Evolutionary conservation across 495 filamentous ascomycete species (phyloP).

Genomic region (Aspergillus haitiensis): DNA sequence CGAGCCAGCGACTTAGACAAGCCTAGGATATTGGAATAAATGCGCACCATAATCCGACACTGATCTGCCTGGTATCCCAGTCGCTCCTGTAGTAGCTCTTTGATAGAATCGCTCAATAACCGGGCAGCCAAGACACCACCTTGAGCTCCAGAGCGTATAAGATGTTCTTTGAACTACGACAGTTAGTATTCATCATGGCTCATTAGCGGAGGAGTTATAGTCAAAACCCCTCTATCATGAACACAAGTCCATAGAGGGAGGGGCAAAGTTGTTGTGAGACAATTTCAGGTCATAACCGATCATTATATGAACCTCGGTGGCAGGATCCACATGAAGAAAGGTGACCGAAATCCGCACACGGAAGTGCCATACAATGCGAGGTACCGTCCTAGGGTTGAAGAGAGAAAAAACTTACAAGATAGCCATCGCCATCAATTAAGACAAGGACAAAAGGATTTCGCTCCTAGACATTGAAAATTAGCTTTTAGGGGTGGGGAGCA

Average conservation of each 20-base stretch:
- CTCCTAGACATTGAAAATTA: conserved; percentile 31
- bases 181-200: neutral
- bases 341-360: too few relatives aligned
- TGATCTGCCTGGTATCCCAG: conserved; percentile 50
- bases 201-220: too few relatives aligned
- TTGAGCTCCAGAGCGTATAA: conserved; percentile 51
- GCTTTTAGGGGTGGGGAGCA: neutral
- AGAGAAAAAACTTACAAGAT: conserved; percentile 36
- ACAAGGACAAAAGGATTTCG: conserved; percentile 62
- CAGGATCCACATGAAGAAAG: too few relatives aligned
- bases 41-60: conserved; percentile 60
- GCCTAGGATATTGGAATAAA: conserved; percentile 59
- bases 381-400: neutral
- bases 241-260: too few relatives aligned
- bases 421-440: conserved; percentile 62
- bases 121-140: conserved; percentile 59
- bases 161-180: conserved; percentile 54
- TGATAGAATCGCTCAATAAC: conserved; percentile 51
- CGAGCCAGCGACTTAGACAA: conserved; percentile 53
- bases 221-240: too few relatives aligned
- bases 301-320: too few relatives aligned
- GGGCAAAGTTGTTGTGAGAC: too few relatives aligned
- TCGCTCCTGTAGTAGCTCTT: conserved; percentile 43
- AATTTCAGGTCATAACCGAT: too few relatives aligned
- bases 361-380: neutral